Conservation (phyloP, 1,284 basidiomycete genomes). For the Papiliotrema terrestris region DNA sequence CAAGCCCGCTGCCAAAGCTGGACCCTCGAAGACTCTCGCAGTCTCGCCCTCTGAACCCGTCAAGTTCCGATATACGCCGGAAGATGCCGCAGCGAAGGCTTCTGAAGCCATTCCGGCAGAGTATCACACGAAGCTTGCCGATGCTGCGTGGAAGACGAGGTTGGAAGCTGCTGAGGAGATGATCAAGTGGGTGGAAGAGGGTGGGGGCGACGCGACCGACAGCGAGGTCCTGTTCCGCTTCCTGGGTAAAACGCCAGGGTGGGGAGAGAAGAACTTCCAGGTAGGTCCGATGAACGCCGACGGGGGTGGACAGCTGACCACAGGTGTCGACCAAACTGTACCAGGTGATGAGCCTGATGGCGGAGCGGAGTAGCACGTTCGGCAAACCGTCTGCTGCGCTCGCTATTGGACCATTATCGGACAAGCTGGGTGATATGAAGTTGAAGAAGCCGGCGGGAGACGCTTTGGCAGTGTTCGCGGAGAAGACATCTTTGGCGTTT, state of each 20-base stretch:
- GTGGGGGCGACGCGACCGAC: conserved; percentile 64
- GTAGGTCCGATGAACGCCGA: conserved; percentile 50
- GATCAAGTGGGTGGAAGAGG: conserved; percentile 71
- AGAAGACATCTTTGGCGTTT: conserved; percentile 92
- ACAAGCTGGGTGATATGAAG: conserved; percentile 96
- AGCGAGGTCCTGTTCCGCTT: conserved; percentile 88
- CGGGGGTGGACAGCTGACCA: background rate
- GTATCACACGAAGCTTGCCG: conserved; percentile 69
- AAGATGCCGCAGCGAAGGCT: conserved; percentile 85
- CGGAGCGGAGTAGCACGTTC: conserved; percentile 76
- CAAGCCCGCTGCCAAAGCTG: conserved; percentile 49
- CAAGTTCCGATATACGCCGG: conserved; percentile 85
- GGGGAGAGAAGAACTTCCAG: conserved; percentile 99
- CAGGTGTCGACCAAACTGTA: conserved; percentile 88
- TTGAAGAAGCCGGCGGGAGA: conserved; percentile 97
- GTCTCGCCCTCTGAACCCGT: conserved; percentile 66
- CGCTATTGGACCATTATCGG: conserved; percentile 76
- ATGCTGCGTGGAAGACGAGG: conserved; percentile 90
- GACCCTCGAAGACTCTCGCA: conserved; percentile 56
- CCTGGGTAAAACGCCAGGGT: conserved; percentile 84
- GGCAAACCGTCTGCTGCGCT: conserved; percentile 81
- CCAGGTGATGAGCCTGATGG: conserved; percentile 67
- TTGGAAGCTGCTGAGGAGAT: conserved; percentile 84
- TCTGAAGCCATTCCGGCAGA: conserved; percentile 68
- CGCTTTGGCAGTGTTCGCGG: conserved; percentile 72